Evolutionary conservation across 148 eudicot species (phyloP).

Genomic region (Nepenthes mirabilis): DNA sequence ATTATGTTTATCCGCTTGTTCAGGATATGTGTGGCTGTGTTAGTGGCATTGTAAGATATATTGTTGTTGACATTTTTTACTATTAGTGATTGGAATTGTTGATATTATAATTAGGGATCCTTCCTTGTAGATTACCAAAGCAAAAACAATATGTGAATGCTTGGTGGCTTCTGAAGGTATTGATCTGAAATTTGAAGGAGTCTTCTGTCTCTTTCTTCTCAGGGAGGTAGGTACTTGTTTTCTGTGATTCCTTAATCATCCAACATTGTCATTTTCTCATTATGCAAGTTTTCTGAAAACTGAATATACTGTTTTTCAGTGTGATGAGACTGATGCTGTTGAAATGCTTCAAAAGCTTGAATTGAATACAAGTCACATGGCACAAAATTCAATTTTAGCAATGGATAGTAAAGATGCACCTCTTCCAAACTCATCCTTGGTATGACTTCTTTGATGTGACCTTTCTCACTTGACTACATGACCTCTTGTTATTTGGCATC

Average conservation of each 20-base stretch:
- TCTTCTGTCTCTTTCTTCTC: slow-evolving; percentile 74
- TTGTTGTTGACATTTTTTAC: too few relatives aligned
- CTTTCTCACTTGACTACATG: background rate
- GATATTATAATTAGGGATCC: slow-evolving; percentile 7
- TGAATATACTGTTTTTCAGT: slow-evolving; percentile 26
- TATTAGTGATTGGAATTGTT: background rate
- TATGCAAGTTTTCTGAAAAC: background rate
- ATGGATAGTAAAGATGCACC: slow-evolving; percentile 40
- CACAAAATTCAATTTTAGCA: slow-evolving; percentile 38
- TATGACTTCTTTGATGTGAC: slow-evolving; percentile 21
- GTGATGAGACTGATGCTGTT: slow-evolving; percentile 65
- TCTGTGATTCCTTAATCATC: slow-evolving; percentile 4
- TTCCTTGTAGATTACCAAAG: slow-evolving; percentile 72
- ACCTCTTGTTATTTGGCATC: too few relatives aligned
- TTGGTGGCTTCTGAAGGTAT: slow-evolving; percentile 72
- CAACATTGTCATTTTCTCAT: background rate
- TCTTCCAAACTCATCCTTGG: slow-evolving; percentile 42
- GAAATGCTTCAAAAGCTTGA: slow-evolving; percentile 67
- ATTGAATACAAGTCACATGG: slow-evolving; percentile 26
- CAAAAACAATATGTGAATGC: slow-evolving; percentile 73
- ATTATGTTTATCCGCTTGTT: too few relatives aligned
- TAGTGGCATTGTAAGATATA: too few relatives aligned
- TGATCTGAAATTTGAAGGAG: slow-evolving; percentile 87
- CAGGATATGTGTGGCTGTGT: too few relatives aligned
- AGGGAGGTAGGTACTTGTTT: slow-evolving; percentile 50